Base-by-base conservation (phyloP, 805 yeast genomes). In the Yarrowia osloensis region DNA sequence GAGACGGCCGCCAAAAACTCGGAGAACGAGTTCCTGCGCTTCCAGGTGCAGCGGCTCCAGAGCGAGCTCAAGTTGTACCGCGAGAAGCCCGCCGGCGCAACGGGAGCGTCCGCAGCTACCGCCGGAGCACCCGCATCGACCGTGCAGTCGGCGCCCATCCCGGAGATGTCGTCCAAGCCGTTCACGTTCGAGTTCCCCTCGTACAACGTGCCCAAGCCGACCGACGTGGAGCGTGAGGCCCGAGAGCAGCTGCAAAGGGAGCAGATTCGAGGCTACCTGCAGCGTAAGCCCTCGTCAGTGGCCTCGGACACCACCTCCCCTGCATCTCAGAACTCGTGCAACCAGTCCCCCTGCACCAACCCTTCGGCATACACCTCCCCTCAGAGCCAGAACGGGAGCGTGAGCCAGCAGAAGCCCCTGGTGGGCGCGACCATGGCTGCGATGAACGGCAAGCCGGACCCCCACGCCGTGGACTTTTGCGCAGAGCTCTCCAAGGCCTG, bases 1-100 rank as follows among this genome's bases (percentile, higher is more conserved):
- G 89, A 88, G 71, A 88, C 88, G 68, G 78, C 86, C 67, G 85
- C 86, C 70, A 89, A 89, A 63, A 81, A 82, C 26, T 83, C 89
- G 29, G 97, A 93, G 74, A 82, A 88, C 46, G 89, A 88, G 72
- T 84, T 90, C 67, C 79, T 94, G 70, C 82, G 89, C 74, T 81
- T 88, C 47, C 97, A 92, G 77, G 91, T 94, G 29, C 86, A 85
- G 67, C 82, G 88, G 68, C 81, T 94, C 62, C 86, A 90, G 80
- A 77, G 78, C 28, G 97, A 93, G 78, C 81, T 94, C 68, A 77
- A 84, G 13, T 84, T 84, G 70, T 88, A 84, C 75, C 81, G 90
- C 65, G 82, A 81, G 28, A 73, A 52, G 33, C 26, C 37, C 13
- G 37, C 26, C n/a, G 55, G 37, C 7, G 19, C 29, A 1, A 6